phyloP scores from a whole-genome alignment of 208 protist genomes.

The Trypanosomatidae sp. region DNA sequence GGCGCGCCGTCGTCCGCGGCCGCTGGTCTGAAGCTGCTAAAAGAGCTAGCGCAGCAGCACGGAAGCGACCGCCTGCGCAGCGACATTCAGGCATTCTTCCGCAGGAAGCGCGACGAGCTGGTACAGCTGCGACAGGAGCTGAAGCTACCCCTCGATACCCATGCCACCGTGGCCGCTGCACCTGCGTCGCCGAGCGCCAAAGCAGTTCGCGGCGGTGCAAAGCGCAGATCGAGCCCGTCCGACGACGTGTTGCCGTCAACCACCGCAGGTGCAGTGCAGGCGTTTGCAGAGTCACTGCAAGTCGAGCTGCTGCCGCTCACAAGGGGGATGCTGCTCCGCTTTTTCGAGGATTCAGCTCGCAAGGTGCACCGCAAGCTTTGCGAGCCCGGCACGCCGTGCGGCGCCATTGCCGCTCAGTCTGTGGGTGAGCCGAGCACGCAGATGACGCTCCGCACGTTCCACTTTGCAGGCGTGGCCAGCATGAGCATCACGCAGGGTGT shows the following conservation, averaged over 20 bases:
- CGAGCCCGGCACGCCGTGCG: conserved; percentile 98
- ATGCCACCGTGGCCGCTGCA: background rate
- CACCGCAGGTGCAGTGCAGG: conserved; percentile 3
- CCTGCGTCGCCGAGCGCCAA: background rate
- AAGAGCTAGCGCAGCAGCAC: conserved; percentile 18
- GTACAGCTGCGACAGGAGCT: conserved; percentile 51
- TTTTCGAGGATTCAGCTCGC: conserved; percentile 63
- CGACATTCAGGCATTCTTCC: conserved; percentile 78
- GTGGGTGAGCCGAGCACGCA: conserved; percentile 99
- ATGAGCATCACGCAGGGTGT: conserved; percentile 99
- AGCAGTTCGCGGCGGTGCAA: conserved; percentile 1
- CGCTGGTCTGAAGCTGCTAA: conserved; percentile 14
- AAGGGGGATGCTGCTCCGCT: conserved; percentile 60
- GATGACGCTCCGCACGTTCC: conserved; percentile 99
- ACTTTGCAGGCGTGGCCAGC: conserved; percentile 99
- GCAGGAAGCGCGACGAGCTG: conserved; percentile 60
- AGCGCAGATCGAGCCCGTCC: background rate
- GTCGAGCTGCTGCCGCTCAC: conserved; percentile 78
- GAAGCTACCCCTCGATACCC: conserved; percentile 32
- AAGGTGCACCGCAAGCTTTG: conserved; percentile 89
- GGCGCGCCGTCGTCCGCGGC: conserved; percentile 2
- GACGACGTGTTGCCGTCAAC: background rate
- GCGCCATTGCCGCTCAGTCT: conserved; percentile 98
- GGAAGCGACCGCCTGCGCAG: conserved; percentile 73
- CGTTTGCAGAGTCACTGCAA: conserved; percentile 51